Conservation (phyloP, 805 yeast species). For the Grigorovia humatica region DNA sequence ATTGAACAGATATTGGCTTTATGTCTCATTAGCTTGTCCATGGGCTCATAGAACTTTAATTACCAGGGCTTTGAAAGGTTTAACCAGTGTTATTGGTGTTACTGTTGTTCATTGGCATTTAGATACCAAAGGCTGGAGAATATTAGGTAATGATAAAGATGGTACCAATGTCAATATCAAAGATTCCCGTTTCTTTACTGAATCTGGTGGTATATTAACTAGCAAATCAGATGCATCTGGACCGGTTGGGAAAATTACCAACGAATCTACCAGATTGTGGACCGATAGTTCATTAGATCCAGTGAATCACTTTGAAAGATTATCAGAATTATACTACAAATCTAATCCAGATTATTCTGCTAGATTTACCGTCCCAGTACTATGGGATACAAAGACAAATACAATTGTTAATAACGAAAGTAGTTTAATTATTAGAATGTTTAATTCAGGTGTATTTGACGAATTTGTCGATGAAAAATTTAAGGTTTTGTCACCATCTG, state of each 20-base stretch:
- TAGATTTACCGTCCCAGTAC: slow-evolving; percentile 83
- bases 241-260: slow-evolving; percentile 10
- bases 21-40: slow-evolving; percentile 85
- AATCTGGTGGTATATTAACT: slow-evolving; percentile 16
- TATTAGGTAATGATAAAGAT: slow-evolving; percentile 20
- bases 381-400: slow-evolving; percentile 77
- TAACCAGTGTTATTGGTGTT: slow-evolving; percentile 46
- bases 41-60: slow-evolving; percentile 88
- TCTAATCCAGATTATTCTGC: slow-evolving; percentile 70
- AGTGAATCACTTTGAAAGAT: slow-evolving; percentile 45
- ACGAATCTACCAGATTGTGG: slow-evolving; percentile 15
- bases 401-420: slow-evolving; percentile 91
- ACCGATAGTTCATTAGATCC: slow-evolving; percentile 45
- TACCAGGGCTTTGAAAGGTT: slow-evolving; percentile 63
- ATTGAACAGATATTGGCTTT: slow-evolving; percentile 71
- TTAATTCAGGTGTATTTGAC: slow-evolving; percentile 65
- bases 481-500: slow-evolving; percentile 17
- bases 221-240: slow-evolving; percentile 4
- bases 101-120: slow-evolving; percentile 87
- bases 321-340: slow-evolving; percentile 65
- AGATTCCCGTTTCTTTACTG: slow-evolving; percentile 6
- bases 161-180: slow-evolving; percentile 2
- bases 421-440: slow-evolving; percentile 76
- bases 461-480: slow-evolving; percentile 17
- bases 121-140: slow-evolving; percentile 86